phyloP scores from a whole-genome alignment of 192 early-diverging fungal genomes.

The Entomortierella beljakovae region DNA sequence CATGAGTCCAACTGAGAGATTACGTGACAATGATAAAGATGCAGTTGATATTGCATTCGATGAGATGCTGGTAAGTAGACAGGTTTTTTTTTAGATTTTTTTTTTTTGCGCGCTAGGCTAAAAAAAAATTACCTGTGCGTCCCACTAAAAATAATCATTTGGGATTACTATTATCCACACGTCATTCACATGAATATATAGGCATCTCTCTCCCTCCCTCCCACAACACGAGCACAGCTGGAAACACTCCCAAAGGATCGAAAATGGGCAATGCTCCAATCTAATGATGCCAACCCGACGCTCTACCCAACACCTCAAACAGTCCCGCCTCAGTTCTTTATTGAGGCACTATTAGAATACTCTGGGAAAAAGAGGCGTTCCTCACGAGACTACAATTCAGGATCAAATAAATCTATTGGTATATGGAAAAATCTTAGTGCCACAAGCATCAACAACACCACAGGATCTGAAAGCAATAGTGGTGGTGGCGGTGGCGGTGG shows the following conservation, averaged over 20 bases:
- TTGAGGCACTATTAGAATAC: conserved; percentile 31
- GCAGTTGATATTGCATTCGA: conserved; percentile 34
- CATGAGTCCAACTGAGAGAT: neutral
- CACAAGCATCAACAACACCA: conserved; percentile 1
- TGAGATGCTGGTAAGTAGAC: conserved; percentile 36
- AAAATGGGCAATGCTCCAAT: conserved; percentile 35
- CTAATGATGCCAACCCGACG: conserved; percentile 30
- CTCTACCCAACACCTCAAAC: conserved; percentile 28
- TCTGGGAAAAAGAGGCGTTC: conserved; percentile 32
- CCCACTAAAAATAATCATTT: neutral
- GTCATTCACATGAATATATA: neutral
- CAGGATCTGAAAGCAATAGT: neutral
- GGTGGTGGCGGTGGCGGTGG: neutral
- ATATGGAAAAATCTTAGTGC: conserved; percentile 32
- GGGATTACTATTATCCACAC: neutral
- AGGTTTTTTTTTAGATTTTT: neutral
- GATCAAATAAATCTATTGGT: conserved; percentile 9
- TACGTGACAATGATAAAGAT: conserved; percentile 14
- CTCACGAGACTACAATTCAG: conserved; percentile 13
- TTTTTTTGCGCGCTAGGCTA: neutral
- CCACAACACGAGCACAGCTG: conserved; percentile 13
- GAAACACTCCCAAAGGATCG: conserved; percentile 36
- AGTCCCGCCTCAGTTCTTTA: conserved; percentile 43
- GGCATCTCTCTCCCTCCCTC: conserved; percentile 23
- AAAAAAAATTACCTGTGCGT: neutral